Base-by-base conservation (phyloP, 345 rosid genomes). In the Murraya koenigii region DNA sequence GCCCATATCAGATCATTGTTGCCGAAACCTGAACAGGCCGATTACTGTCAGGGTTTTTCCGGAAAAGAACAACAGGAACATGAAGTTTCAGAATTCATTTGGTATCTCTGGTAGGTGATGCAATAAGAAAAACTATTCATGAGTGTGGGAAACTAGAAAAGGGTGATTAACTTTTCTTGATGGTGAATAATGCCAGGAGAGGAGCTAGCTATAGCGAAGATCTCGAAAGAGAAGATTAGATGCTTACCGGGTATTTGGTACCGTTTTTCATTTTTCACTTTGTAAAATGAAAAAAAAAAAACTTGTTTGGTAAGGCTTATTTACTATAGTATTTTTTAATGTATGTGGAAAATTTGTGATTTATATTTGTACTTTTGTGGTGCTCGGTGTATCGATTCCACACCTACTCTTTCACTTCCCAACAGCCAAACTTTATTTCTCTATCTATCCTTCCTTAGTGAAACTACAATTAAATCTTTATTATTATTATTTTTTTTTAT, bases 1-100 rank as follows among this genome's bases (percentile, higher is more conserved):
- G 52, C 80, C 80, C 2, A 39, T 76, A 15, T 74, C 73, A 10
- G 69, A 71, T 8, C 35, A 58, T 32, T 71, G 54, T 20, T 41
- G 66, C 13, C 77, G 83, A 23, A 80, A 76, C 62, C 33, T 76
- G 52, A 3, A 25, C 33, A 71, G 25, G 62, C 62, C 61, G 0
- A 23, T 69, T 2, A 39, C 58, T 0, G 77, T 44, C 0, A 30
- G 66, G 56, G 71, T 76, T 36, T 25, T 20, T 0, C 69, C 20
- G 8, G 33, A n/a, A 11, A 26, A 59, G 2, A 60, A 74, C 10
- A 25, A 19, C 15, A 13, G 49, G 38, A 41, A 19, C 26, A 4
- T 19, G 17, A 38, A 19, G 14, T 74, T 60, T 60, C 28, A 26
- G 9, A 58, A 61, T 44, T 44, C 11, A 11, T 10, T 38, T 61